Evolutionary conservation across 495 filamentous ascomycete species (phyloP).

Genomic region (Trichoderma reesei): DNA sequence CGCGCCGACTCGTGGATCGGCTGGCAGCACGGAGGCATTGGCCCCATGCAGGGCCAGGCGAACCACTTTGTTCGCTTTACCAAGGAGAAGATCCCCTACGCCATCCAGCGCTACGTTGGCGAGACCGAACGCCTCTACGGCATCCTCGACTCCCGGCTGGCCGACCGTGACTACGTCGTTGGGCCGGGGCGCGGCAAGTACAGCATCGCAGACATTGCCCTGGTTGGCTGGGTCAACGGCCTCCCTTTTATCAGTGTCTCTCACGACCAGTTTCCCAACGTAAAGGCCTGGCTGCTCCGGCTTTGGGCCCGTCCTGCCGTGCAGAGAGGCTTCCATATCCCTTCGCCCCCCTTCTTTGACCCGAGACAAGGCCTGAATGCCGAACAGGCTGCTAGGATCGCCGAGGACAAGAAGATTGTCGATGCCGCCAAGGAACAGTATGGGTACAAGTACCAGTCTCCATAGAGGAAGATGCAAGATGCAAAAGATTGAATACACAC

Average conservation of each 20-base stretch:
- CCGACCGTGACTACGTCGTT: conserved; percentile 49
- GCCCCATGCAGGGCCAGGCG: conserved; percentile 78
- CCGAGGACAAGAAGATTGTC: conserved; percentile 18
- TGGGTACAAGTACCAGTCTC: conserved; percentile 29
- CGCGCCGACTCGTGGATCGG: conserved; percentile 59
- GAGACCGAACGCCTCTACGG: conserved; percentile 72
- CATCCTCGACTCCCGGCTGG: conserved; percentile 61
- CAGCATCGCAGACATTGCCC: conserved; percentile 70
- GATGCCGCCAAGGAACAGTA: conserved; percentile 27
- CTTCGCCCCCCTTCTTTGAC: conserved; percentile 19
- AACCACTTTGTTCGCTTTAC: conserved; percentile 77
- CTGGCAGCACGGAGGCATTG: conserved; percentile 53
- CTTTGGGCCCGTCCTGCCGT: conserved; percentile 53
- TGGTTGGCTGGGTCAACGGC: conserved; percentile 51
- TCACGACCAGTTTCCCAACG: conserved; percentile 56
- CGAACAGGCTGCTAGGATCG: conserved; percentile 21
- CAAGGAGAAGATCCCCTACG: conserved; percentile 69
- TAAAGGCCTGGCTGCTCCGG: conserved; percentile 53
- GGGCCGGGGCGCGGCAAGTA: conserved; percentile 50
- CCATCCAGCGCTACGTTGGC: conserved; percentile 63
- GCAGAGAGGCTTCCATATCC: conserved; percentile 63
- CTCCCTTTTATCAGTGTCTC: conserved; percentile 51
- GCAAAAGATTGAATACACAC: too few relatives aligned
- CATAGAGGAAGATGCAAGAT: conserved; percentile 13
- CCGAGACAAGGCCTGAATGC: conserved; percentile 11